Evolutionary conservation across 1,139 yeast species (phyloP).

Genomic region (Geotrichum fermentans): DNA sequence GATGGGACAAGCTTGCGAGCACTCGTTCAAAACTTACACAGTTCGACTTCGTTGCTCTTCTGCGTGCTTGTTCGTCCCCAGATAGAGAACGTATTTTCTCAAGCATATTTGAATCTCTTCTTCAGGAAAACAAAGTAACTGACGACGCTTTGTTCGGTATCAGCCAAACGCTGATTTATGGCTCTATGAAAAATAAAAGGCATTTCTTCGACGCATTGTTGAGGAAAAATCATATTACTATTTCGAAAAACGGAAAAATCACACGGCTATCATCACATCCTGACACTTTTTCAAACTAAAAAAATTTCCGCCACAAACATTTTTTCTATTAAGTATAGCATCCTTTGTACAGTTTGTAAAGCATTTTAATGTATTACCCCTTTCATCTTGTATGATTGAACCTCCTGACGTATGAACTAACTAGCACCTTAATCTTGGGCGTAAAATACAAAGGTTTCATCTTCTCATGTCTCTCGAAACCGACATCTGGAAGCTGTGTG

Average conservation of each 20-base stretch:
- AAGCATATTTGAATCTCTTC: conserved; percentile 13
- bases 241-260: background rate
- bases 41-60: conserved; percentile 82
- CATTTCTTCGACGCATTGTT: conserved; percentile 7
- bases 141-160: conserved; percentile 12
- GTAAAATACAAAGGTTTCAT: no score
- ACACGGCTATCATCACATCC: background rate
- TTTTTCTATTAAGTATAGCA: background rate
- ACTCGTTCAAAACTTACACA: conserved; percentile 53
- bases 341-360: background rate
- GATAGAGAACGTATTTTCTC: conserved; percentile 17
- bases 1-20: conserved; percentile 17
- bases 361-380: background rate
- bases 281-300: no score
- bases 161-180: conserved; percentile 9
- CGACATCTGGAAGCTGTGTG: no score
- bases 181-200: no score
- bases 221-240: conserved; percentile 9
- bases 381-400: background rate
- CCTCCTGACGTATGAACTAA: background rate
- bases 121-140: conserved; percentile 23
- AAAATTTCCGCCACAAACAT: no score
- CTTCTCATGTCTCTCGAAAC: no score
- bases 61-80: conserved; percentile 30
- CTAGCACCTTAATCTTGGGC: no score